A percentile compares a stretch with the other conserved stretches of the same genome.
Evolutionary conservation across 805 yeast genomes (phyloP).

Genomic region (Lipomyces orientalis): DNA sequence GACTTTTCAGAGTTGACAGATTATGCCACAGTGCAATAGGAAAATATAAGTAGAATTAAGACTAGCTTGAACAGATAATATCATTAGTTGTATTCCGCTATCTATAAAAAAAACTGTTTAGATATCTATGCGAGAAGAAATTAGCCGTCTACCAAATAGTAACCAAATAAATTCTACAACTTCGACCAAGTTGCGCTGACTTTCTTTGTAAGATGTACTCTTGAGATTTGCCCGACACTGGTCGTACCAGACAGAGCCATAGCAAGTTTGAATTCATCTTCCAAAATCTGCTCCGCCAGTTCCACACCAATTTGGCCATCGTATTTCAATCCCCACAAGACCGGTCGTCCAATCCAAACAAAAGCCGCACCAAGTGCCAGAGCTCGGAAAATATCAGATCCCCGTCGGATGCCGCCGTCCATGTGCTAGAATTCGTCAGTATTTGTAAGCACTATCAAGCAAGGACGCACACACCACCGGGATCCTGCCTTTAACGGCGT

Average conservation of each 20-base stretch:
- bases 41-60: background rate
- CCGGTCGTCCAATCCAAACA: constrained; percentile 70
- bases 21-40: background rate
- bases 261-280: constrained; percentile 36
- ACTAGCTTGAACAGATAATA: constrained; percentile 7
- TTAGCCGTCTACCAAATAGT: background rate
- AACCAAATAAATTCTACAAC: background rate
- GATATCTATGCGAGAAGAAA: background rate
- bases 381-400: constrained; percentile 70
- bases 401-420: constrained; percentile 75
- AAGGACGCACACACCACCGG: constrained; percentile 48
- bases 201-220: constrained; percentile 14
- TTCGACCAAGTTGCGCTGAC: constrained; percentile 1
- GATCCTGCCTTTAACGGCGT: constrained; percentile 50
- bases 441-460: background rate
- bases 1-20: background rate
- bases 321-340: constrained; percentile 66
- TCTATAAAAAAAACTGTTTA: background rate
- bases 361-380: constrained; percentile 72
- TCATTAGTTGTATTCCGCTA: background rate
- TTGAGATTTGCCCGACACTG: constrained; percentile 19
- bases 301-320: constrained; percentile 73
- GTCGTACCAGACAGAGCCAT: constrained; percentile 36
- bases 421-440: constrained; percentile 46
- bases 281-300: constrained; percentile 37